Conservation (phyloP, 441 rosid species). For the Hura crepitans region DNA sequence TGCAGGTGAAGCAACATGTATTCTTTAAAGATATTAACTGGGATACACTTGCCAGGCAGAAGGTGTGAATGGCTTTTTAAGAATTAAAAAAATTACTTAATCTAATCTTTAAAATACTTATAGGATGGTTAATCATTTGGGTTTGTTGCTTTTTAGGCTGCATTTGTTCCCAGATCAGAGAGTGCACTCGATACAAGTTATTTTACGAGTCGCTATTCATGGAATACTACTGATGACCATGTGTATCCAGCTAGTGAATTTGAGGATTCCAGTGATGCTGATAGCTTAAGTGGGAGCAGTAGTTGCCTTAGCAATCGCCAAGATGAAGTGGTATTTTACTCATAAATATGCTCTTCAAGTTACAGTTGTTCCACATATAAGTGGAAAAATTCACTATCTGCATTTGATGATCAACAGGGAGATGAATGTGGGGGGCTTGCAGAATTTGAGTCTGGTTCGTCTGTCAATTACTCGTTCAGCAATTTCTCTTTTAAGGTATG, state of each 20-base stretch:
- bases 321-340: slow-evolving; percentile 71
- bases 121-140: slow-evolving; percentile 16
- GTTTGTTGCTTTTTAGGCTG: slow-evolving; percentile 52
- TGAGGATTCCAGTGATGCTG: slow-evolving; percentile 80
- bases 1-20: slow-evolving; percentile 85
- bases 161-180: slow-evolving; percentile 91
- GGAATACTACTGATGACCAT: slow-evolving; percentile 72
- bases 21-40: slow-evolving; percentile 95
- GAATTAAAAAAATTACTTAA: no score
- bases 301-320: slow-evolving; percentile 68
- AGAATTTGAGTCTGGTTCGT: slow-evolving; percentile 66
- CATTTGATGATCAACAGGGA: slow-evolving; percentile 47
- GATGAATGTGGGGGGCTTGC: slow-evolving; percentile 71
- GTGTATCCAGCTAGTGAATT: slow-evolving; percentile 65
- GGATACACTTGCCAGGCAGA: slow-evolving; percentile 98
- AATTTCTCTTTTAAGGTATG: slow-evolving; percentile 96
- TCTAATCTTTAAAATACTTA: not conserved
- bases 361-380: not conserved
- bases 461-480: slow-evolving; percentile 90
- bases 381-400: slow-evolving; percentile 11
- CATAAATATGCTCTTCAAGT: slow-evolving; percentile 1
- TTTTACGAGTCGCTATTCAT: slow-evolving; percentile 92
- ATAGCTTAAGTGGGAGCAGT: slow-evolving; percentile 86
- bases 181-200: slow-evolving; percentile 94
- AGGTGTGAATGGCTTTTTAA: slow-evolving; percentile 43